Evolutionary conservation across 2,329 filamentous ascomycete species (phyloP).

Genomic region (Botryosphaeria dothidea): DNA sequence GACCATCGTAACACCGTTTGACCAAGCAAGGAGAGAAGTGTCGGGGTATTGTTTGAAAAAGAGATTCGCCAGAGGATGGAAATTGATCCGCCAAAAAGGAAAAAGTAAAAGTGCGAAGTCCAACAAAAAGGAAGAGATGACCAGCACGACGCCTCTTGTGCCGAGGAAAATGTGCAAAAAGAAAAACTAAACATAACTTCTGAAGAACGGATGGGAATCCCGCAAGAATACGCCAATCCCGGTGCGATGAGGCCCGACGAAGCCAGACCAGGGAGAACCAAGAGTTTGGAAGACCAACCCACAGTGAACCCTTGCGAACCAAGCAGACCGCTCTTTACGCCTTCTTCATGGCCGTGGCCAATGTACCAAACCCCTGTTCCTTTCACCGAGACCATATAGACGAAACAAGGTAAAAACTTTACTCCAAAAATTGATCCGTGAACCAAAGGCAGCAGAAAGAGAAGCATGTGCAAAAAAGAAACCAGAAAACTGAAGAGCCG

Average conservation of each 20-base stretch:
- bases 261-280: background rate
- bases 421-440: background rate
- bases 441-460: background rate
- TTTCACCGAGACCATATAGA: background rate
- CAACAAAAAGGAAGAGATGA: background rate
- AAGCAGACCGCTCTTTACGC: slow-evolving; percentile 12
- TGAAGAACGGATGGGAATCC: background rate
- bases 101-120: background rate
- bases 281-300: background rate
- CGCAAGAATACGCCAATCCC: slow-evolving; percentile 6
- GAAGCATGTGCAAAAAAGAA: background rate
- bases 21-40: slow-evolving; percentile 5
- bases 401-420: background rate
- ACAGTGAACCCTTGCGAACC: background rate
- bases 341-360: slow-evolving; percentile 7
- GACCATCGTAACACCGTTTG: slow-evolving; percentile 5
- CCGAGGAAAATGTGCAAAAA: background rate
- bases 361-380: background rate
- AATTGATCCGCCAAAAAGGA: background rate
- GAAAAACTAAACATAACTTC: background rate
- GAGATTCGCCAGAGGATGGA: background rate
- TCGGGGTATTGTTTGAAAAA: slow-evolving; percentile 12
- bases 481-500: background rate
- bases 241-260: background rate
- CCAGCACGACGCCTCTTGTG: background rate